These are phyloP conservation scores for Globisporangium cederbergense DNA, from an alignment of 352 stramenopile genomes.

Conservation along the genomic window DNA sequence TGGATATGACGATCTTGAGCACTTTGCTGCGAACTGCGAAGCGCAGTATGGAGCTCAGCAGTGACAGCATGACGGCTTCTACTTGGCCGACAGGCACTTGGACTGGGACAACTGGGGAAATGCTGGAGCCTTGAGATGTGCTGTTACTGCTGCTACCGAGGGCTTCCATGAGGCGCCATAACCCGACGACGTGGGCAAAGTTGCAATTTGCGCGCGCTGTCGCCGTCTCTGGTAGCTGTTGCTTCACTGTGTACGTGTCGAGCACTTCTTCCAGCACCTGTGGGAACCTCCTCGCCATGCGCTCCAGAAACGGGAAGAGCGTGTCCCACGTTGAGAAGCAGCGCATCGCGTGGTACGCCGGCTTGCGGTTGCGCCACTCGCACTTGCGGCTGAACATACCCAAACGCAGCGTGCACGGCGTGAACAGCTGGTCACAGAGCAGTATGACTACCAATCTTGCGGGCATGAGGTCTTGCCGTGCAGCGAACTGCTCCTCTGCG, in stretches of 20 bases:
- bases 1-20: constrained; percentile 4
- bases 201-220: constrained; percentile 38
- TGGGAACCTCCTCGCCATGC: constrained; percentile 34
- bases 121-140: not conserved
- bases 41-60: constrained; percentile 20
- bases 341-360: constrained; percentile 56
- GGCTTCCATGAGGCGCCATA: constrained; percentile 53
- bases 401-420: constrained; percentile 27
- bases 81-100: constrained; percentile 15
- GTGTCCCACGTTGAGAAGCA: constrained; percentile 57
- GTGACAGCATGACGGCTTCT: constrained; percentile 9
- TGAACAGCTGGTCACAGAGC: constrained; percentile 44
- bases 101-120: not conserved
- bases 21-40: constrained; percentile 26
- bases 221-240: not conserved
- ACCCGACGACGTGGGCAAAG: constrained; percentile 53
- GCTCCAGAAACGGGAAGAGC: constrained; percentile 47
- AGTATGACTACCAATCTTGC: constrained; percentile 28
- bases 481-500: constrained; percentile 7
- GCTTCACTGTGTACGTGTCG: not conserved
- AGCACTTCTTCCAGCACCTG: constrained; percentile 25
- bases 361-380: constrained; percentile 48
- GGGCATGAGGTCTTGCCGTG: constrained; percentile 10
- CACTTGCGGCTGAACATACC: constrained; percentile 27
- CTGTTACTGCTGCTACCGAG: constrained; percentile 20